phyloP scores from a whole-genome alignment of 805 yeast species.

The Kazachstania bromeliacearum region DNA sequence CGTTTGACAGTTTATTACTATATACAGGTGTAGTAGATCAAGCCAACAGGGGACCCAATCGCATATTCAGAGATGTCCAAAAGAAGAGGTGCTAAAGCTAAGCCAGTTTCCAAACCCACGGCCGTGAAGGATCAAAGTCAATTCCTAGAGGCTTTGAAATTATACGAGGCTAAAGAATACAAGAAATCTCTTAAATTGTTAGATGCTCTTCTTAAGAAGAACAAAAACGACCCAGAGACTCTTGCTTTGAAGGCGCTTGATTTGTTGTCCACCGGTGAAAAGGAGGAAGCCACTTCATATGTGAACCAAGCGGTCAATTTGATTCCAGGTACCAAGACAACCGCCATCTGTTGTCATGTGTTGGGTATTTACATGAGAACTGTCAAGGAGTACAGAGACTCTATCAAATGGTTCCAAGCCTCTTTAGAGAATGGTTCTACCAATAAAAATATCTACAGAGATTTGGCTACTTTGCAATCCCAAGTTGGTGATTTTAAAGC shows the following conservation, averaged over 20 bases:
- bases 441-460: slow-evolving; percentile 72
- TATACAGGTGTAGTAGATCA: too few species aligned
- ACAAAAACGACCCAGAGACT: slow-evolving; percentile 67
- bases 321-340: slow-evolving; percentile 36
- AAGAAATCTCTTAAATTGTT: slow-evolving; percentile 72
- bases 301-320: slow-evolving; percentile 53
- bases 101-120: slow-evolving; percentile 9
- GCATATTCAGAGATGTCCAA: slow-evolving; percentile 13
- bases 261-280: slow-evolving; percentile 46
- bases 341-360: slow-evolving; percentile 74
- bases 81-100: slow-evolving; percentile 14
- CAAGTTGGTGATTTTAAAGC: slow-evolving; percentile 68
- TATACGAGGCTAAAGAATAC: slow-evolving; percentile 80
- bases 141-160: slow-evolving; percentile 71
- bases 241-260: slow-evolving; percentile 77
- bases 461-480: slow-evolving; percentile 67
- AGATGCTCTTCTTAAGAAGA: slow-evolving; percentile 68
- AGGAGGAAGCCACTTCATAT: slow-evolving; percentile 52
- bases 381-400: slow-evolving; percentile 59
- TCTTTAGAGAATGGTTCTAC: slow-evolving; percentile 71
- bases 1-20: too few species aligned
- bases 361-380: slow-evolving; percentile 75
- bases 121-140: slow-evolving; percentile 55
- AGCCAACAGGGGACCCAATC: too few species aligned
- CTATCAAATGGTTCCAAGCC: slow-evolving; percentile 66